Percentiles rank a stretch among this genome's conserved stretches.
phyloP scores from a whole-genome alignment of 2,329 filamentous ascomycete genomes.

The Coniochaeta sp. region DNA sequence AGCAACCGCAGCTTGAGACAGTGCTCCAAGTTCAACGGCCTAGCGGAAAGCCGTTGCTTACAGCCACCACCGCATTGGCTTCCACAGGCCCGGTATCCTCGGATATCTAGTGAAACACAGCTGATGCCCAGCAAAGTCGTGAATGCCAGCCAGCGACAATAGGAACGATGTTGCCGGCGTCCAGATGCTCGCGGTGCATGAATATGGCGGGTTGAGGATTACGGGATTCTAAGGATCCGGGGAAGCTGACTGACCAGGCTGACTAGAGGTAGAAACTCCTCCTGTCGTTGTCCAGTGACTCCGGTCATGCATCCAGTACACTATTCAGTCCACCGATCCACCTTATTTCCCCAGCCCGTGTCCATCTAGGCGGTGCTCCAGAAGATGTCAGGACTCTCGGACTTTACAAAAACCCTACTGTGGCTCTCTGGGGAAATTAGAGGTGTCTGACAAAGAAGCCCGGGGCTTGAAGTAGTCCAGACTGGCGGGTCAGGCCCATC shows the following conservation, averaged over 20 bases:
- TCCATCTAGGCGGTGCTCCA: background rate
- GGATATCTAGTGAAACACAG: background rate
- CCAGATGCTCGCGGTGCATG: no score
- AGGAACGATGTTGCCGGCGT: no score
- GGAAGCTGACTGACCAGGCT: slow-evolving; percentile 1
- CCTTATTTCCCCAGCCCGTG: no score
- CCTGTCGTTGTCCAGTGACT: no score
- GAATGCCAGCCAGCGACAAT: no score
- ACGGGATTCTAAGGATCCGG: background rate
- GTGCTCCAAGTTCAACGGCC: background rate
- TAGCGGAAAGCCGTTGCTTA: background rate
- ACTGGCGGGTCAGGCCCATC: background rate
- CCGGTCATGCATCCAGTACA: no score
- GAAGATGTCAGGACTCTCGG: background rate
- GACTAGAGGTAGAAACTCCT: no score
- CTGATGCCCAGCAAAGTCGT: no score
- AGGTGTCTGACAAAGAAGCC: background rate
- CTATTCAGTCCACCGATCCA: no score
- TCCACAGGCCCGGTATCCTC: background rate
- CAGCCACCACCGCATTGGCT: background rate
- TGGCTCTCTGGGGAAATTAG: background rate
- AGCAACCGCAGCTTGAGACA: background rate
- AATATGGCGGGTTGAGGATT: background rate
- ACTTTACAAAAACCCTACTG: background rate
- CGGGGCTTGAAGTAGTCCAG: background rate